A percentile compares a stretch with the other conserved stretches of the same genome.
phyloP scores from a whole-genome alignment of 345 rosid species.

The Salix dunnii region DNA sequence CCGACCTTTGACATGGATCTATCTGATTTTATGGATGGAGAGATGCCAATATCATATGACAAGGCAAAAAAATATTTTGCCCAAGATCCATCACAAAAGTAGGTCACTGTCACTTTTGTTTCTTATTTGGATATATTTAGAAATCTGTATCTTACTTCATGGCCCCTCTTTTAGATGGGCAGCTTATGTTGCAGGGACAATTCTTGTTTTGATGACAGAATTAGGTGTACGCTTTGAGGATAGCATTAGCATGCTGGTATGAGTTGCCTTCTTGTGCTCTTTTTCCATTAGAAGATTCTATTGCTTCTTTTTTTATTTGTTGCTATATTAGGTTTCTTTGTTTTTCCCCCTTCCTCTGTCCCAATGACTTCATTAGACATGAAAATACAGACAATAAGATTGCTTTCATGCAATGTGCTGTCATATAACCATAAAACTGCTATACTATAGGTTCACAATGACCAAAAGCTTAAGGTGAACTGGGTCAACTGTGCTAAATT shows the following conservation, averaged over 20 bases:
- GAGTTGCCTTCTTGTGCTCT: slow-evolving; percentile 9
- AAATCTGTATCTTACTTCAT: slow-evolving; percentile 14
- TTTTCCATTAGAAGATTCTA: slow-evolving; percentile 3
- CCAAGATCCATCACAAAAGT: slow-evolving; percentile 95
- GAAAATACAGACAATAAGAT: too few species aligned
- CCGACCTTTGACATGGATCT: slow-evolving; percentile 99
- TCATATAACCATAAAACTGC: too few species aligned
- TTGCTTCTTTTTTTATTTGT: background rate
- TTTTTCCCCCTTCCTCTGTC: background rate
- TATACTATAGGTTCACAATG: too few species aligned
- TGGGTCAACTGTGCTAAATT: too few species aligned
- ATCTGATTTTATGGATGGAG: slow-evolving; percentile 87
- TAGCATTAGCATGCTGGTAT: slow-evolving; percentile 93
- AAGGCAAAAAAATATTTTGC: slow-evolving; percentile 80
- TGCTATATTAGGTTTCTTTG: background rate
- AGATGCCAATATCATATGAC: slow-evolving; percentile 75
- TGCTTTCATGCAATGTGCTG: too few species aligned
- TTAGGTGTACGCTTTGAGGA: slow-evolving; percentile 77
- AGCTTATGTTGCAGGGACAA: slow-evolving; percentile 94
- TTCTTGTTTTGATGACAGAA: slow-evolving; percentile 95
- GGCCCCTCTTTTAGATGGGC: slow-evolving; percentile 74
- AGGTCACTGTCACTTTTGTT: slow-evolving; percentile 19
- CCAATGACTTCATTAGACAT: too few species aligned
- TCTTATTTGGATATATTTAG: slow-evolving; percentile 2
- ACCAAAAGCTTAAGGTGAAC: too few species aligned